Evolutionary conservation across 75 land plant genomes (phyloP).

Genomic region (Selaginella tamariscina): DNA sequence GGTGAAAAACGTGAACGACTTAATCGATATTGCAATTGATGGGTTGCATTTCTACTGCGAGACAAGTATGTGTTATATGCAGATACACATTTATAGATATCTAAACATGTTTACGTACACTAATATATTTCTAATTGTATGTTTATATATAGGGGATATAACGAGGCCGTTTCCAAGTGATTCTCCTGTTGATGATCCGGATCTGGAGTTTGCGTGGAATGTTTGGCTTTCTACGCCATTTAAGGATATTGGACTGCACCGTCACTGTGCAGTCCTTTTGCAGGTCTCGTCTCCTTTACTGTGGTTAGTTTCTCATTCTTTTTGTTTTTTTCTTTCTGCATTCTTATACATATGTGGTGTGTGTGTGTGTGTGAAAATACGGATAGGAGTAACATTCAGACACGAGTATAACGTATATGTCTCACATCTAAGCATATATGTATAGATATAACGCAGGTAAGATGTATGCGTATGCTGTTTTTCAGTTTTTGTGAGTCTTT

Average conservation of each 20-base stretch:
- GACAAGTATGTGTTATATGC: too few relatives aligned
- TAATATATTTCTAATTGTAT: too few relatives aligned
- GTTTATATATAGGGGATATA: too few relatives aligned
- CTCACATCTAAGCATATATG: too few relatives aligned
- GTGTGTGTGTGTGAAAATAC: background rate
- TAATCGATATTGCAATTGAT: slow-evolving; percentile 70
- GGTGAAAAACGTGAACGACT: slow-evolving; percentile 60
- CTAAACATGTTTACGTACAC: too few relatives aligned
- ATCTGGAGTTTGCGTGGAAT: slow-evolving; percentile 96
- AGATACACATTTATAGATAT: too few relatives aligned
- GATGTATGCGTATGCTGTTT: too few relatives aligned
- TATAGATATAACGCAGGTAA: too few relatives aligned
- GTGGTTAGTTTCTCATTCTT: background rate
- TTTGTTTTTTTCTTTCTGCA: background rate
- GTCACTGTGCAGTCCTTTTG: slow-evolving; percentile 75
- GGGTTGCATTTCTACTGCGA: slow-evolving; percentile 87
- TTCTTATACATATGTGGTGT: background rate
- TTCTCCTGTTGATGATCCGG: slow-evolving; percentile 46
- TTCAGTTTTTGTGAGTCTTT: background rate
- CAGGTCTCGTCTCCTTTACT: slow-evolving; percentile 47
- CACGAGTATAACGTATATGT: too few relatives aligned
- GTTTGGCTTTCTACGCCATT: slow-evolving; percentile 77
- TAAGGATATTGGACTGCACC: slow-evolving; percentile 60
- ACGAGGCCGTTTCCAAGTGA: slow-evolving; percentile 89
- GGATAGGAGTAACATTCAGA: too few relatives aligned